Conservation (phyloP, 768 basidiomycete species). For the Coprinopsis sp. region DNA sequence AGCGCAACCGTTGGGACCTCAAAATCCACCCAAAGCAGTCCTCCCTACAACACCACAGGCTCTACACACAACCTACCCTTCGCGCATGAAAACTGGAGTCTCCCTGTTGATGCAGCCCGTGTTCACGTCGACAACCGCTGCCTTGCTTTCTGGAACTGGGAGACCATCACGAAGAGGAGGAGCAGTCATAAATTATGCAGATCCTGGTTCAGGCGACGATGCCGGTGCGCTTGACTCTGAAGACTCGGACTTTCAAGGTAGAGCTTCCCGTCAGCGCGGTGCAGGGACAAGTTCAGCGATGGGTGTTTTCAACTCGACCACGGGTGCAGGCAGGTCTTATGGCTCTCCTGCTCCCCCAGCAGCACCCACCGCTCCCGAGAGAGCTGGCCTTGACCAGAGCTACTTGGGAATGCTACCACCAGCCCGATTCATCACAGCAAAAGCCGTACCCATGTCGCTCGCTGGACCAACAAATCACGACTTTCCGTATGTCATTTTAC, state of each 20-base stretch:
- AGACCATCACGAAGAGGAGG: conserved; percentile 48
- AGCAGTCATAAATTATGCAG: conserved; percentile 80
- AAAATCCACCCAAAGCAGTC: conserved; percentile 50
- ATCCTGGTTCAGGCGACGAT: conserved; percentile 81
- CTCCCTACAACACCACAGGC: conserved; percentile 68
- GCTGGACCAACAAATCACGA: conserved; percentile 55
- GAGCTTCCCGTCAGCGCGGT: too few species aligned
- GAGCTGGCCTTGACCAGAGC: conserved; percentile 74
- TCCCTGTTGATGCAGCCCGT: conserved; percentile 91
- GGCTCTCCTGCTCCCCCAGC: conserved; percentile 33
- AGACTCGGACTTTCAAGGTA: conserved; percentile 77
- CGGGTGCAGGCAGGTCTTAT: conserved; percentile 28
- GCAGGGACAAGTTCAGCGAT: conserved; percentile 42
- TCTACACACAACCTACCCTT: conserved; percentile 75
- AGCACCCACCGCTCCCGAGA: conserved; percentile 31
- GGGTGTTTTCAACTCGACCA: conserved; percentile 50
- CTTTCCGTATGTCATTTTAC: conserved; percentile 58
- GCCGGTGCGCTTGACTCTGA: conserved; percentile 80
- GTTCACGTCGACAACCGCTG: conserved; percentile 35
- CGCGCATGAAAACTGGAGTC: conserved; percentile 86
- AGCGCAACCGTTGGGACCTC: conserved; percentile 31
- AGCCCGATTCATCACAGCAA: conserved; percentile 64
- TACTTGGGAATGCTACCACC: conserved; percentile 88
- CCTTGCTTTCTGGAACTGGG: conserved; percentile 35
- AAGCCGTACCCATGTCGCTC: conserved; percentile 29